phyloP scores from a whole-genome alignment of 352 stramenopile genomes.

The Phytophthora brassicae region DNA sequence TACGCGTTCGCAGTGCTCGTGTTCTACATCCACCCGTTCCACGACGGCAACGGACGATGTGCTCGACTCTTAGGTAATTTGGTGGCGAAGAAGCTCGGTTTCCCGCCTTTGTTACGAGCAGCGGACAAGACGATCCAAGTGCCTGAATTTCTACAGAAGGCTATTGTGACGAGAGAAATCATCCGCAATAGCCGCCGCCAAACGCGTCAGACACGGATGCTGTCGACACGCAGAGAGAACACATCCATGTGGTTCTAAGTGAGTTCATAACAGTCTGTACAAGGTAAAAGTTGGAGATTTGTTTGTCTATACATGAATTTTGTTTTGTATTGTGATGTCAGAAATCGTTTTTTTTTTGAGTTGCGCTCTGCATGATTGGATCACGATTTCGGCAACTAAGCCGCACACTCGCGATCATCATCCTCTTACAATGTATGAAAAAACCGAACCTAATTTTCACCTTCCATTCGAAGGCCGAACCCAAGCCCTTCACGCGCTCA shows the following conservation, averaged over 20 bases:
- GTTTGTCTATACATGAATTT: too few species aligned
- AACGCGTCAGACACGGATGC: conserved; percentile 43
- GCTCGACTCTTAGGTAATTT: conserved; percentile 74
- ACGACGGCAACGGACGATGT: conserved; percentile 83
- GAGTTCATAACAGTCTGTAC: too few species aligned
- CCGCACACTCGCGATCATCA: too few species aligned
- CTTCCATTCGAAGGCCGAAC: too few species aligned
- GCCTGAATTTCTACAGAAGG: conserved; percentile 70
- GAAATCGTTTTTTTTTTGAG: too few species aligned
- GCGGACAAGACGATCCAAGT: conserved; percentile 85
- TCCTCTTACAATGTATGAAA: too few species aligned
- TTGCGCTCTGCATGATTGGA: too few species aligned
- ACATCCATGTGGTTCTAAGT: conserved; percentile 85
- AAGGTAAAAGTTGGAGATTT: too few species aligned
- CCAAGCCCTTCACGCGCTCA: too few species aligned
- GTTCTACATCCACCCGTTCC: conserved; percentile 87
- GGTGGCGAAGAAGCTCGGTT: conserved; percentile 73
- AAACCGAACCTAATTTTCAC: too few species aligned
- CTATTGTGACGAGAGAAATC: conserved; percentile 71
- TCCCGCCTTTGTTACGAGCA: conserved; percentile 55
- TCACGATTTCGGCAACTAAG: too few species aligned
- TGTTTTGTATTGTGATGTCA: too few species aligned
- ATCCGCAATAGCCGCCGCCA: conserved; percentile 59
- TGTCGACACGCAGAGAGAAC: conserved; percentile 66
- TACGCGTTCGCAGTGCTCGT: conserved; percentile 79